Conservation (phyloP, 2,329 filamentous ascomycete genomes). For the Aspergillus sp. region DNA sequence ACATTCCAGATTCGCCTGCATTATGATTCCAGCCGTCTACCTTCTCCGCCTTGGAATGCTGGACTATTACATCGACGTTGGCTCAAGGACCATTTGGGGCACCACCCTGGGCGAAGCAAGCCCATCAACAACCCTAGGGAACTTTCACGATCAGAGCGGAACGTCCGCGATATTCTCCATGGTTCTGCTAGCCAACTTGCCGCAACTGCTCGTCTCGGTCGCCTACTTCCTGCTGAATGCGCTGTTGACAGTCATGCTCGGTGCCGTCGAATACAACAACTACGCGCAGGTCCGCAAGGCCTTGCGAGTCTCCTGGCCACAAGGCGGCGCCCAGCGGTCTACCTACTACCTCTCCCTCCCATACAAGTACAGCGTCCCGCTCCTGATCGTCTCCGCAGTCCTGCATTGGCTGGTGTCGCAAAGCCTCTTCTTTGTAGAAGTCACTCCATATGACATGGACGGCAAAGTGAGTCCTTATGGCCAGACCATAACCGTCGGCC, state of each 20-base stretch:
- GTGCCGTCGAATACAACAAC: constrained; percentile 27
- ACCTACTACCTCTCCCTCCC: constrained; percentile 48
- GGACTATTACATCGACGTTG: background rate
- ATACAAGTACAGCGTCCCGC: constrained; percentile 32
- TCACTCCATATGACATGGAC: constrained; percentile 15
- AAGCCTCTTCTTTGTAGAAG: constrained; percentile 42
- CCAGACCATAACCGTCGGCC: background rate
- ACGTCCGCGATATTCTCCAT: background rate
- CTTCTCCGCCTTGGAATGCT: background rate
- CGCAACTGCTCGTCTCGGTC: constrained; percentile 32
- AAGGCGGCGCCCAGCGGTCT: constrained; percentile 38
- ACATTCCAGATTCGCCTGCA: background rate
- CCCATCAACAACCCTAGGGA: background rate
- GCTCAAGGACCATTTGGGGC: background rate
- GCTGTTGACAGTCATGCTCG: constrained; percentile 46
- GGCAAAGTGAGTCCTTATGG: background rate
- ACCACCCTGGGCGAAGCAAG: background rate
- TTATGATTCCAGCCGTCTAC: background rate
- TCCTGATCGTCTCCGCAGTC: constrained; percentile 31
- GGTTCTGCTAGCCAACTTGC: constrained; percentile 19
- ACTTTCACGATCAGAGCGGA: background rate
- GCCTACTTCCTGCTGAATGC: constrained; percentile 35
- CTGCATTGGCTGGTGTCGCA: constrained; percentile 52
- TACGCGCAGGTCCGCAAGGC: constrained; percentile 40
- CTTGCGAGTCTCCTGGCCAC: constrained; percentile 40